Percentiles rank a stretch among this genome's conserved stretches.
Conservation (phyloP, 345 rosid species). For the Brassica incana region DNA sequence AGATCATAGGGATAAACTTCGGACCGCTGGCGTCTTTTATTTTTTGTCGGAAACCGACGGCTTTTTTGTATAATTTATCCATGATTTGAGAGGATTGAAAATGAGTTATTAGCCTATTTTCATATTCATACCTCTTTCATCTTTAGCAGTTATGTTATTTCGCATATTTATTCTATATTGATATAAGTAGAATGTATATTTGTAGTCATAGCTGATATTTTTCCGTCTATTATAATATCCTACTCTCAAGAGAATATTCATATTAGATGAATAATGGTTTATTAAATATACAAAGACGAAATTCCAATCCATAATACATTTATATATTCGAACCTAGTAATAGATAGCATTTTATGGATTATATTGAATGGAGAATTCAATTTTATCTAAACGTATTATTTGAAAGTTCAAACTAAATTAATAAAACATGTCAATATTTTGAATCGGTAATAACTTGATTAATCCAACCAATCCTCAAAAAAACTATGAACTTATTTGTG, state of each 20-base stretch:
- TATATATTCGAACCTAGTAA: not conserved
- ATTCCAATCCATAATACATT: not conserved
- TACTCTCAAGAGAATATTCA: not conserved
- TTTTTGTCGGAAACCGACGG: slow-evolving; percentile 7
- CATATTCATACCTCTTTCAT: not conserved
- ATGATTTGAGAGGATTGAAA: slow-evolving; percentile 4
- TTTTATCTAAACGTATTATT: not conserved
- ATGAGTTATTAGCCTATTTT: not conserved
- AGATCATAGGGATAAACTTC: not conserved
- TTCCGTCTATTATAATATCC: not conserved
- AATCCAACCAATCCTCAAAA: too few relatives aligned
- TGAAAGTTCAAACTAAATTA: not conserved
- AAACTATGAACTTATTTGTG: too few relatives aligned
- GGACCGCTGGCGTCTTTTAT: slow-evolving; percentile 24
- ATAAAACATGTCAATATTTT: too few relatives aligned
- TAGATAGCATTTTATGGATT: not conserved
- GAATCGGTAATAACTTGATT: too few relatives aligned
- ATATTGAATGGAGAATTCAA: not conserved
- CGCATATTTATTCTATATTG: not conserved
- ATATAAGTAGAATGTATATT: not conserved
- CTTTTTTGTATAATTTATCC: not conserved
- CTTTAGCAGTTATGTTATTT: slow-evolving; percentile 3
- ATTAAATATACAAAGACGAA: not conserved
- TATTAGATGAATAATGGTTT: not conserved
- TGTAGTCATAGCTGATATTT: not conserved